phyloP scores from a whole-genome alignment of 225 moss, liverwort and hornwort species.

The Climacium dendroides region DNA sequence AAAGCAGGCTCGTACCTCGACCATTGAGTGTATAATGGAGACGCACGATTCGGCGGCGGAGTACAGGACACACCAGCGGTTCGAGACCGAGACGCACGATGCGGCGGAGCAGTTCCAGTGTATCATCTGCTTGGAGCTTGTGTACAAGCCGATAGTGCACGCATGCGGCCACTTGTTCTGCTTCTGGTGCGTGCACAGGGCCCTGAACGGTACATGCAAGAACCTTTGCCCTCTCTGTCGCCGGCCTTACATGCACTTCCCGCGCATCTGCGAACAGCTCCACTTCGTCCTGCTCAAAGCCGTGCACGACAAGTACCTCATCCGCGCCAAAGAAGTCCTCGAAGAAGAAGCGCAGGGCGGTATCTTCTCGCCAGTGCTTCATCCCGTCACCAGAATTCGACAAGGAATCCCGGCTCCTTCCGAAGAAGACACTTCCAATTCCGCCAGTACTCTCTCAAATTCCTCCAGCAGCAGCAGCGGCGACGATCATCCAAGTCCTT shows the following conservation, averaged over 20 bases:
- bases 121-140: conserved; percentile 89
- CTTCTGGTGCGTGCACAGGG: conserved; percentile 80
- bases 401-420: background rate
- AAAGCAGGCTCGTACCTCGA: background rate
- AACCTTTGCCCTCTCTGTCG: conserved; percentile 88
- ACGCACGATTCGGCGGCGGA: conserved; percentile 12
- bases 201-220: conserved; percentile 49
- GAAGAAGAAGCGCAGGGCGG: conserved; percentile 52
- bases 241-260: conserved; percentile 83
- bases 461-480: conserved; percentile 13
- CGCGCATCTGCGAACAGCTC: conserved; percentile 88
- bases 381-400: background rate
- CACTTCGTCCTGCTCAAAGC: conserved; percentile 72
- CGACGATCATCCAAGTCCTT: background rate
- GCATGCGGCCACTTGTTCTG: conserved; percentile 96
- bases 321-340: conserved; percentile 25
- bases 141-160: conserved; percentile 94
- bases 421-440: background rate
- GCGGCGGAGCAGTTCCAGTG: conserved; percentile 66
- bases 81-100: background rate
- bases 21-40: conserved; percentile 6
- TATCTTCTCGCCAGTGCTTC: conserved; percentile 57
- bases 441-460: background rate
- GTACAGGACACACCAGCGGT: background rate
- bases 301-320: conserved; percentile 50